A percentile compares a stretch with the other conserved stretches of the same genome.
Conservation (phyloP, 2,329 filamentous ascomycete species). For the Geosmithia putterillii region DNA sequence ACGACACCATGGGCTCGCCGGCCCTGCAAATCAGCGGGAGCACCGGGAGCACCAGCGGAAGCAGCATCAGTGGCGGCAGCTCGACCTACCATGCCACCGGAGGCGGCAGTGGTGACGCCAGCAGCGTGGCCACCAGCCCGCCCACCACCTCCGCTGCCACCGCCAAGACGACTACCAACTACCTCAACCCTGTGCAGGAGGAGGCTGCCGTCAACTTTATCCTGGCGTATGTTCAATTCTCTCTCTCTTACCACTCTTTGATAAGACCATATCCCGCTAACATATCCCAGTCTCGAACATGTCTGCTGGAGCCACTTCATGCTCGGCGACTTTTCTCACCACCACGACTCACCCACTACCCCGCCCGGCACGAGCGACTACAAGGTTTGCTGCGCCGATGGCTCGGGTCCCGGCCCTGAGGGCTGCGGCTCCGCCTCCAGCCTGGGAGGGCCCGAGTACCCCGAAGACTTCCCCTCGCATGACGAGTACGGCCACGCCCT, state of each 20-base stretch:
- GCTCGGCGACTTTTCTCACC: conserved; percentile 23
- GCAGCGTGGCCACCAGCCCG: neutral
- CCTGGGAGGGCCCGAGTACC: too few species aligned
- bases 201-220: conserved; percentile 40
- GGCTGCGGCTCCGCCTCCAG: too few species aligned
- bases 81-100: neutral
- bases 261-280: conserved; percentile 1
- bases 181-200: conserved; percentile 24
- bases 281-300: conserved; percentile 30
- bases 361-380: too few species aligned
- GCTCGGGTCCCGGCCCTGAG: too few species aligned
- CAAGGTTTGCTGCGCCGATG: too few species aligned
- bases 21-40: conserved; percentile 26
- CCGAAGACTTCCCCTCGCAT: conserved; percentile 5
- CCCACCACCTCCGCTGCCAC: conserved; percentile 7
- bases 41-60: conserved; percentile 8
- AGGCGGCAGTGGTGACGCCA: neutral
- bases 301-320: conserved; percentile 39
- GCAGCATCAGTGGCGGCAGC: neutral
- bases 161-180: conserved; percentile 8
- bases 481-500: conserved; percentile 25
- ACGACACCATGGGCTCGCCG: conserved; percentile 27
- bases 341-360: conserved; percentile 6
- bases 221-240: conserved; percentile 29
- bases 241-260: neutral